Percentiles rank a stretch among this genome's conserved stretches.
These are phyloP conservation scores for Sugiyamaella paludigena DNA, from an alignment of 1,139 yeast genomes.

Conservation along the genomic window DNA sequence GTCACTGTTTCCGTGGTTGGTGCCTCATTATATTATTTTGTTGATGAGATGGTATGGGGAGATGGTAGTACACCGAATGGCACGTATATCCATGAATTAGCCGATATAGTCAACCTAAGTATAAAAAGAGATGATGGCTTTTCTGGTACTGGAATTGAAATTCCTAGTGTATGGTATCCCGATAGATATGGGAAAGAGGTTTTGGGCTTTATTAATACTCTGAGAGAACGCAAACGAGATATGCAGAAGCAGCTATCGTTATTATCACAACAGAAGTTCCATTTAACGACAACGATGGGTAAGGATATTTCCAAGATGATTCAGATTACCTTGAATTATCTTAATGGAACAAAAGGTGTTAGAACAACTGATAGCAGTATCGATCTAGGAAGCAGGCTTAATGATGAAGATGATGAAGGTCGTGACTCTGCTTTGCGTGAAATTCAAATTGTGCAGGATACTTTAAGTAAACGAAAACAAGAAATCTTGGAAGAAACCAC, in stretches of 20 bases:
- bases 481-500: conserved; percentile 12
- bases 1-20: conserved; percentile 26
- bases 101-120: conserved; percentile 43
- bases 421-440: conserved; percentile 12
- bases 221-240: conserved; percentile 28
- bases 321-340: conserved; percentile 30
- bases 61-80: conserved; percentile 9
- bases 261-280: conserved; percentile 21
- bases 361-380: no score
- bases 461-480: conserved; percentile 14
- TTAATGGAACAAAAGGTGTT: conserved; percentile 12
- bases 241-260: conserved; percentile 15
- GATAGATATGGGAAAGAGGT: conserved; percentile 43
- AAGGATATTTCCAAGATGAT: conserved; percentile 38
- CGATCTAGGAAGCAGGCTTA: no score
- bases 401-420: conserved; percentile 8
- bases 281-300: conserved; percentile 32
- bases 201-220: conserved; percentile 24
- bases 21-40: conserved; percentile 28
- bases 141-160: conserved; percentile 38
- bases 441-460: conserved; percentile 15
- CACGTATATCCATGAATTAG: conserved; percentile 24
- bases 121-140: conserved; percentile 39
- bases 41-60: conserved; percentile 32
- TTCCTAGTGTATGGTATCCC: conserved; percentile 45